Evolutionary conservation across 208 protist genomes (phyloP).

Genomic region (Herpetomonas muscarum): DNA sequence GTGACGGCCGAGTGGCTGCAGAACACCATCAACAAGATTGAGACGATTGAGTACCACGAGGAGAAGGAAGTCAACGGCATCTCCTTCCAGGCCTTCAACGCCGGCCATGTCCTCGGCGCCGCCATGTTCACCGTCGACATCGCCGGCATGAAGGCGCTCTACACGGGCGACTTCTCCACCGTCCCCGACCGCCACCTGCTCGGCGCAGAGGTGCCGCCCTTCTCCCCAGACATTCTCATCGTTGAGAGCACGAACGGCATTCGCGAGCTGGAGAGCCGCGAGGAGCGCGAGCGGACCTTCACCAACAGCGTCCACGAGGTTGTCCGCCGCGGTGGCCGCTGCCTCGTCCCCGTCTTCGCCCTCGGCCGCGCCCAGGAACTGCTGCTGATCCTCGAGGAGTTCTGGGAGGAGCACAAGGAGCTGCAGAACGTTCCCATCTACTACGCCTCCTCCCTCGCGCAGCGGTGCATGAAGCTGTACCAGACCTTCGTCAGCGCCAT

Average conservation of each 20-base stretch:
- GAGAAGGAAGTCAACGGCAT: slow-evolving; percentile 95
- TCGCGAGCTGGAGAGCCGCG: slow-evolving; percentile 91
- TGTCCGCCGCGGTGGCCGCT: slow-evolving; percentile 93
- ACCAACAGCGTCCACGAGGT: slow-evolving; percentile 91
- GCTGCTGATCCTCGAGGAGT: slow-evolving; percentile 98
- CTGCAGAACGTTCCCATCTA: slow-evolving; percentile 98
- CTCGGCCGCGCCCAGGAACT: slow-evolving; percentile 98
- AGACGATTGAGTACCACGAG: slow-evolving; percentile 98
- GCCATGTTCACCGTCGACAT: slow-evolving; percentile 99
- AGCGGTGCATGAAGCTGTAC: slow-evolving; percentile 98
- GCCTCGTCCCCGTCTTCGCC: slow-evolving; percentile 98
- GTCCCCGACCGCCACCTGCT: slow-evolving; percentile 98
- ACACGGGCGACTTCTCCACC: slow-evolving; percentile 99
- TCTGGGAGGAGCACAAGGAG: slow-evolving; percentile 96
- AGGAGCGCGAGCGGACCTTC: slow-evolving; percentile 96
- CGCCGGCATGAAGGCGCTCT: slow-evolving; percentile 95
- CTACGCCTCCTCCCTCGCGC: slow-evolving; percentile 97
- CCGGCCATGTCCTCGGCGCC: slow-evolving; percentile 96
- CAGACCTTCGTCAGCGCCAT: slow-evolving; percentile 98
- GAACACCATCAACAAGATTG: slow-evolving; percentile 93
- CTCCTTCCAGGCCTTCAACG: slow-evolving; percentile 97
- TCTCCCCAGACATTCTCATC: slow-evolving; percentile 96
- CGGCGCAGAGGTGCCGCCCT: slow-evolving; percentile 93
- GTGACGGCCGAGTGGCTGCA: slow-evolving; percentile 95
- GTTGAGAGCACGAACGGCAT: slow-evolving; percentile 99